Evolutionary conservation across 2,329 filamentous ascomycete species (phyloP).

Genomic region (Ascochyta clinopodiicola): DNA sequence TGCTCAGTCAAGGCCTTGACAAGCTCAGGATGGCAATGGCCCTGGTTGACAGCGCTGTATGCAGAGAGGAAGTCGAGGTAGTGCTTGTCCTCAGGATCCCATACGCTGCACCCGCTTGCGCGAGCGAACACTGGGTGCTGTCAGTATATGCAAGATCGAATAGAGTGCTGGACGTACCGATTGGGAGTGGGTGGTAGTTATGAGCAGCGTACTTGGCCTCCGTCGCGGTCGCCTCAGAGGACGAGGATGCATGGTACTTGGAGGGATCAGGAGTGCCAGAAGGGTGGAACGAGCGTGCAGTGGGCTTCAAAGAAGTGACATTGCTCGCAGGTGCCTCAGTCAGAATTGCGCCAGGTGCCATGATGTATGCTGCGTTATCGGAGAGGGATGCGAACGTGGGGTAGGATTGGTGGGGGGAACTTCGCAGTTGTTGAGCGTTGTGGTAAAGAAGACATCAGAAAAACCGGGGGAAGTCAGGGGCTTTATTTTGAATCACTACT

Average conservation of each 20-base stretch:
- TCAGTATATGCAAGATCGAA: conserved; percentile 13
- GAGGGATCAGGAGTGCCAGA: conserved; percentile 50
- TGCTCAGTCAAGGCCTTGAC: conserved; percentile 90
- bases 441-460: conserved; percentile 11
- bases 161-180: conserved; percentile 58
- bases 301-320: conserved; percentile 43
- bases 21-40: conserved; percentile 95
- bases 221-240: conserved; percentile 76
- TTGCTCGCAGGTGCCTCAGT: conserved; percentile 35
- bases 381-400: conserved; percentile 24
- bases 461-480: conserved; percentile 10
- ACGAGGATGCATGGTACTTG: conserved; percentile 77
- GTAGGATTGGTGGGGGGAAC: conserved; percentile 23
- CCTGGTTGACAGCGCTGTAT: conserved; percentile 97
- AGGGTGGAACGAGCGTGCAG: conserved; percentile 48
- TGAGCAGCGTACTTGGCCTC: conserved; percentile 90
- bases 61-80: conserved; percentile 98
- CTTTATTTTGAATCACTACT: conserved; percentile 31
- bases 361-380: conserved; percentile 27
- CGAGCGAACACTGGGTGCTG: conserved; percentile 68
- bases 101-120: conserved; percentile 85
- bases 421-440: conserved; percentile 5
- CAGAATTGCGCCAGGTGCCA: conserved; percentile 46
- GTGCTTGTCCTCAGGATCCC: conserved; percentile 91
- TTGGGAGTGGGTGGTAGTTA: conserved; percentile 97